Percentiles rank a stretch among this genome's conserved stretches.
These are phyloP conservation scores for Calonectria leucothoes DNA, from an alignment of 2,329 filamentous ascomycete genomes.

Conservation along the genomic window DNA sequence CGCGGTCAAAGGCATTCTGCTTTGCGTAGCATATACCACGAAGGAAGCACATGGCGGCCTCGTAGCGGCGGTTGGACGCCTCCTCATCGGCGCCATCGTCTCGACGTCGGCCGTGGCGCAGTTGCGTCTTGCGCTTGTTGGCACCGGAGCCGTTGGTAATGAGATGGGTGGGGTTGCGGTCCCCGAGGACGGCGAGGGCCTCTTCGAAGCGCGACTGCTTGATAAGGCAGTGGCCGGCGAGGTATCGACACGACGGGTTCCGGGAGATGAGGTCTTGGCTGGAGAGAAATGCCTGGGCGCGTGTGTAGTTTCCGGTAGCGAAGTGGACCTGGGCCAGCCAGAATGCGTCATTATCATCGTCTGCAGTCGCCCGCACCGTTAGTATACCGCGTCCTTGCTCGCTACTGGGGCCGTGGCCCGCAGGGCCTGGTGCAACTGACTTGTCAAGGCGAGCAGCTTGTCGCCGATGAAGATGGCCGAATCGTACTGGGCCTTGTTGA, in stretches of 20 bases:
- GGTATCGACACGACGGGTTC: conserved; percentile 89
- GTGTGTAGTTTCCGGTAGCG: conserved; percentile 92
- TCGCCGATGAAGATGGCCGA: conserved; percentile 97
- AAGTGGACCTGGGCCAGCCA: conserved; percentile 99
- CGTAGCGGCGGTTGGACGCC: conserved; percentile 81
- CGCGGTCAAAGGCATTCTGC: conserved; percentile 95
- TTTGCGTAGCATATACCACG: conserved; percentile 95
- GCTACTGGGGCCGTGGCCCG: neutral
- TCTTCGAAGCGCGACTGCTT: conserved; percentile 93
- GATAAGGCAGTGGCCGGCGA: conserved; percentile 93
- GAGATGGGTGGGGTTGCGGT: conserved; percentile 93
- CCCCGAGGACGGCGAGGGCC: conserved; percentile 85
- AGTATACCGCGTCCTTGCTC: conserved; percentile 2
- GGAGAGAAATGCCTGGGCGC: conserved; percentile 86
- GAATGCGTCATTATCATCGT: conserved; percentile 93
- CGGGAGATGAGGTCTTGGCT: conserved; percentile 84
- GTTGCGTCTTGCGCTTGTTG: conserved; percentile 53
- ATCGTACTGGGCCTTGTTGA: conserved; percentile 96
- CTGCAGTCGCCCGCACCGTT: conserved; percentile 56
- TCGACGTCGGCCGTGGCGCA: conserved; percentile 47
- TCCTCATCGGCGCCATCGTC: conserved; percentile 69
- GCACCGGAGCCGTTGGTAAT: conserved; percentile 66
- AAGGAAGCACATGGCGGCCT: conserved; percentile 97
- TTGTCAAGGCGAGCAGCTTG: conserved; percentile 93
- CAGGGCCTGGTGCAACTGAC: conserved; percentile 63